Evolutionary conservation across 2,329 filamentous ascomycete species (phyloP).

Genomic region (Neonectria sp.): DNA sequence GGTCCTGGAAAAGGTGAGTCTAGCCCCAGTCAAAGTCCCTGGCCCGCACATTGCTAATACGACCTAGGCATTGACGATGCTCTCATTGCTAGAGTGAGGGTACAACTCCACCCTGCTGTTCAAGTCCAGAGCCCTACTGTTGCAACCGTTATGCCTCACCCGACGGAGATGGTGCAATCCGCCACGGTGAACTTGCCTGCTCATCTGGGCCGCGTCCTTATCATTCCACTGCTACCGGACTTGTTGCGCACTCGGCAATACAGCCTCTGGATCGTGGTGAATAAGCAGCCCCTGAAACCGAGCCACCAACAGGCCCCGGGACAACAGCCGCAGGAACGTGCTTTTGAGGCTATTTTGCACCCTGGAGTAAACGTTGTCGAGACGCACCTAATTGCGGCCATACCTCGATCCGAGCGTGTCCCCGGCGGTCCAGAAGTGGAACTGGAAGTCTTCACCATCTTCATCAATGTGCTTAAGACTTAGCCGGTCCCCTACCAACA

Average conservation of each 20-base stretch:
- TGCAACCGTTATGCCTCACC: slow-evolving; percentile 76
- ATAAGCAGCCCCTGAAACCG: slow-evolving; percentile 73
- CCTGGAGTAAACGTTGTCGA: slow-evolving; percentile 84
- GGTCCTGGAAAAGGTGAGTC: slow-evolving; percentile 60
- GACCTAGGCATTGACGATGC: slow-evolving; percentile 69
- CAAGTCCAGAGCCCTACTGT: slow-evolving; percentile 73
- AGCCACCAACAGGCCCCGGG: slow-evolving; percentile 65
- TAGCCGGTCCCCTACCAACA: slow-evolving; percentile 43
- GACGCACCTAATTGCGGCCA: slow-evolving; percentile 81
- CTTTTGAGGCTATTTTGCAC: slow-evolving; percentile 81
- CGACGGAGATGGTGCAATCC: slow-evolving; percentile 78
- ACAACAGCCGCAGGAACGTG: slow-evolving; percentile 72
- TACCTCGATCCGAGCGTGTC: slow-evolving; percentile 72
- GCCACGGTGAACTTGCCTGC: slow-evolving; percentile 79
- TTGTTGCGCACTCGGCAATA: slow-evolving; percentile 78
- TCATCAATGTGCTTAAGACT: slow-evolving; percentile 76
- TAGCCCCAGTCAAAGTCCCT: too few relatives aligned
- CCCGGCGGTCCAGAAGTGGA: slow-evolving; percentile 76
- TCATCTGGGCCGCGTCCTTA: slow-evolving; percentile 78
- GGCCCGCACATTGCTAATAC: slow-evolving; percentile 40
- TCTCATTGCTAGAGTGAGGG: slow-evolving; percentile 75
- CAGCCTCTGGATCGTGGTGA: slow-evolving; percentile 82
- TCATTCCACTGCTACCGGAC: slow-evolving; percentile 76
- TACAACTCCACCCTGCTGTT: slow-evolving; percentile 78
- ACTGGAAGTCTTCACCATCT: slow-evolving; percentile 83